Evolutionary conservation across 164 flowering plant species (phyloP).

Genomic region (Stephania japonica): DNA sequence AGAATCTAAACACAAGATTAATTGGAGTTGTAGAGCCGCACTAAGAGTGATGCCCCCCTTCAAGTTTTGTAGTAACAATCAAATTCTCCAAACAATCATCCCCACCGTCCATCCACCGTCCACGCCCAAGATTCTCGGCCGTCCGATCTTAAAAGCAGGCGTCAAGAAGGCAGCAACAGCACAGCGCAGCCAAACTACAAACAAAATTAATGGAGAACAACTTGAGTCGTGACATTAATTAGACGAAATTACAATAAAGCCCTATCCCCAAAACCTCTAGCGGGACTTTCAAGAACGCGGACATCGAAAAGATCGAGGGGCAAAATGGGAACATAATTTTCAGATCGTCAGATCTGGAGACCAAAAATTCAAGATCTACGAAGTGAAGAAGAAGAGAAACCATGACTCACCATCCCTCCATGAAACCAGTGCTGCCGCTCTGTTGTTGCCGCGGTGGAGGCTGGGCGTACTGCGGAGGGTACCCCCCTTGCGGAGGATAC

Average conservation of each 20-base stretch:
- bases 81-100: not conserved
- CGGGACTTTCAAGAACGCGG: too few relatives aligned
- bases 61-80: not conserved
- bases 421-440: too few relatives aligned
- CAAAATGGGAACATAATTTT: too few relatives aligned
- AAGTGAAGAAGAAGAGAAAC: too few relatives aligned
- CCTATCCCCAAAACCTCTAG: too few relatives aligned
- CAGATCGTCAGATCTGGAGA: too few relatives aligned
- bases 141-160: constrained; percentile 23
- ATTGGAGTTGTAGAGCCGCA: not conserved
- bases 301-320: too few relatives aligned
- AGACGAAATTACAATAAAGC: not conserved
- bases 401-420: too few relatives aligned
- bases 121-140: not conserved
- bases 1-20: not conserved
- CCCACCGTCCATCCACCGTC: not conserved
- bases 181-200: constrained; percentile 40
- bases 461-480: constrained; percentile 31
- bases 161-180: constrained; percentile 30
- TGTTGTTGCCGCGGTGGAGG: constrained; percentile 37
- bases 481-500: constrained; percentile 30
- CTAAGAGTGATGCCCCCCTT: not conserved
- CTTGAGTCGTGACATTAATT: not conserved
- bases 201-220: not conserved
- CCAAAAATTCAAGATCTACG: too few relatives aligned